A percentile compares a stretch with the other conserved stretches of the same genome.
These are phyloP conservation scores for Santalum album DNA, from an alignment of 164 flowering plant species.

Conservation along the genomic window DNA sequence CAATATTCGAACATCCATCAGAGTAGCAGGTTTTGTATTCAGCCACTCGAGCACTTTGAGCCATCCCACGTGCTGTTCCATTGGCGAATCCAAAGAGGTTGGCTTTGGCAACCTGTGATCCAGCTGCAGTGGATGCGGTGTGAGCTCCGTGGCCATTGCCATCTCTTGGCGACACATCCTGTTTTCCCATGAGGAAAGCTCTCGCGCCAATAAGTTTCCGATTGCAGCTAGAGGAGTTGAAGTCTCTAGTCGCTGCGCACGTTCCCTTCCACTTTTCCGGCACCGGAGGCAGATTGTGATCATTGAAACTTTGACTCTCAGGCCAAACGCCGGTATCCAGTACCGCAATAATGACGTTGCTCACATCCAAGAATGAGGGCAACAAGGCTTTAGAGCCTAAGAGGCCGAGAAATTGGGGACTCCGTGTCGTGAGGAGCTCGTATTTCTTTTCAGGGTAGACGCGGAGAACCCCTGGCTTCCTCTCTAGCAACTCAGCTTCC, in stretches of 20 bases:
- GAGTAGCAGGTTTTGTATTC: background rate
- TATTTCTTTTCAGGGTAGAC: slow-evolving; percentile 51
- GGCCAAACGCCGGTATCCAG: slow-evolving; percentile 96
- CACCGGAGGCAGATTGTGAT: slow-evolving; percentile 48
- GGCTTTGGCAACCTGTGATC: background rate
- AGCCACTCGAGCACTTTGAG: background rate
- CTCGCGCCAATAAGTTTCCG: slow-evolving; percentile 80
- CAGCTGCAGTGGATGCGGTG: background rate
- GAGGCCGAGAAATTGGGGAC: slow-evolving; percentile 84
- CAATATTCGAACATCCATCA: background rate
- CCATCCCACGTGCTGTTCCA: background rate
- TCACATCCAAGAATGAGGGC: slow-evolving; percentile 20
- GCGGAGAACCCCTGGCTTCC: slow-evolving; percentile 40
- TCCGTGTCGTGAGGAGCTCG: slow-evolving; percentile 77
- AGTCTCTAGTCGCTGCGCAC: slow-evolving; percentile 63
- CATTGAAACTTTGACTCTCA: slow-evolving; percentile 78
- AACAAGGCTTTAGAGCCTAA: slow-evolving; percentile 14
- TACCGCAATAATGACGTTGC: slow-evolving; percentile 55
- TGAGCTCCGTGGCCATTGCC: background rate
- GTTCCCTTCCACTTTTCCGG: slow-evolving; percentile 74
- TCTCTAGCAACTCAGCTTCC: slow-evolving; percentile 41
- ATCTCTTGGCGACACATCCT: slow-evolving; percentile 20
- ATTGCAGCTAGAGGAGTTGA: slow-evolving; percentile 57
- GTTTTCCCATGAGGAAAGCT: slow-evolving; percentile 63
- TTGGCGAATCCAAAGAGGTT: background rate